phyloP scores from a whole-genome alignment of 1,139 yeast species.

The Suhomyces chickasaworum region DNA sequence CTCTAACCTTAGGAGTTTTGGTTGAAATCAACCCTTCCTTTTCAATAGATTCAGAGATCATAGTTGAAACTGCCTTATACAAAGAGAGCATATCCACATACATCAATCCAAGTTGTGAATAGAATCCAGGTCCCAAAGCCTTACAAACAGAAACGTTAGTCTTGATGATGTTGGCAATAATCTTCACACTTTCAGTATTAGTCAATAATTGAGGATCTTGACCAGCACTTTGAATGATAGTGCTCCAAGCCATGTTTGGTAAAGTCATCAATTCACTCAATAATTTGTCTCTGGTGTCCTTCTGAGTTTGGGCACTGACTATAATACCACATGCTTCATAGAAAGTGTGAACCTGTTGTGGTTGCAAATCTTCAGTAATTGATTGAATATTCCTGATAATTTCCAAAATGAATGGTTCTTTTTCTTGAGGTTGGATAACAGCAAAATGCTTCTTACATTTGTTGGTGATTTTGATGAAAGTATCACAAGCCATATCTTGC shows the following conservation, averaged over 20 bases:
- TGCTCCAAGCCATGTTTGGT: constrained; percentile 94
- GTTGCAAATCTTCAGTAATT: constrained; percentile 90
- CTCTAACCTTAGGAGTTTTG: constrained; percentile 93
- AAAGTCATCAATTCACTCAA: constrained; percentile 80
- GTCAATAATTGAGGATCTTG: constrained; percentile 82
- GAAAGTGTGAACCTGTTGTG: constrained; percentile 97
- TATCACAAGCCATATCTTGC: constrained; percentile 99
- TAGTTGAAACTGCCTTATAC: constrained; percentile 86
- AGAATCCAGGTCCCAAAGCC: constrained; percentile 89
- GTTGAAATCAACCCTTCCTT: constrained; percentile 84
- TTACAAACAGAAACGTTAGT: constrained; percentile 94
- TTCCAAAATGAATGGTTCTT: constrained; percentile 91
- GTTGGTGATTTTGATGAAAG: constrained; percentile 90
- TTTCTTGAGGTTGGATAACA: constrained; percentile 79
- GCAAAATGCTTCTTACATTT: constrained; percentile 97
- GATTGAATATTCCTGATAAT: constrained; percentile 79
- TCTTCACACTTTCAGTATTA: constrained; percentile 86
- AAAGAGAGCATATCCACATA: constrained; percentile 88
- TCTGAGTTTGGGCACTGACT: constrained; percentile 74
- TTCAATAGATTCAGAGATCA: constrained; percentile 81
- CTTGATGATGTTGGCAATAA: constrained; percentile 89
- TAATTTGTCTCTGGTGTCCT: constrained; percentile 68
- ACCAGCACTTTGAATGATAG: constrained; percentile 85
- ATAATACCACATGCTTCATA: constrained; percentile 97
- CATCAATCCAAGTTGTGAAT: constrained; percentile 82